phyloP scores from a whole-genome alignment of 306 rosid species.

The Lithocarpus polystachyus region DNA sequence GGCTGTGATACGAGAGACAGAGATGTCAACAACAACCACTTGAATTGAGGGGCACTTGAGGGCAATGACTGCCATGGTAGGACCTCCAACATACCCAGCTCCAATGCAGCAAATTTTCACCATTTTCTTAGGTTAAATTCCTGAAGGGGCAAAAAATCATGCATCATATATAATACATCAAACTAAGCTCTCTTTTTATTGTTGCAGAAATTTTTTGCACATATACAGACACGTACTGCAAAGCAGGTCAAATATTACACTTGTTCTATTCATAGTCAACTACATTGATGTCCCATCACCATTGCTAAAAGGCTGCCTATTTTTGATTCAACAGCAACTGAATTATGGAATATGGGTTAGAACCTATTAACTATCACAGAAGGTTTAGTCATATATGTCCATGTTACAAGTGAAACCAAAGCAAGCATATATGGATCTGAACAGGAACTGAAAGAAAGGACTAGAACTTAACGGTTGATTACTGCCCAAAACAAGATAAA shows the following conservation, averaged over 20 bases:
- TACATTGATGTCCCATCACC: background rate
- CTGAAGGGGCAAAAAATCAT: background rate
- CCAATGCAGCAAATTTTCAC: slow-evolving; percentile 86
- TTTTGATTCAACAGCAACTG: background rate
- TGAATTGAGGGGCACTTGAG: slow-evolving; percentile 68
- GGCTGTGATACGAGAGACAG: slow-evolving; percentile 58
- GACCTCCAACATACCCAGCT: slow-evolving; percentile 88
- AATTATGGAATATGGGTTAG: background rate
- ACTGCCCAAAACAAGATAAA: background rate
- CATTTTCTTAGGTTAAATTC: slow-evolving; percentile 41
- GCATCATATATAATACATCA: background rate
- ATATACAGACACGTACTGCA: background rate
- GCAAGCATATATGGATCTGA: background rate
- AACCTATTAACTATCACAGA: background rate
- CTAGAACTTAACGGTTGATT: background rate
- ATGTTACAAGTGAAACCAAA: background rate
- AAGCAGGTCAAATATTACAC: background rate
- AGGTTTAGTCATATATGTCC: background rate
- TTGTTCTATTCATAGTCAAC: background rate
- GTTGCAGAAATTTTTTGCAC: background rate
- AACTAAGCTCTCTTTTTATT: background rate
- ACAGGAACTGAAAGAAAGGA: background rate
- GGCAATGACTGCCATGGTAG: slow-evolving; percentile 86
- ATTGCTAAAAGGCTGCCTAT: background rate
- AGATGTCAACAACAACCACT: slow-evolving; percentile 80